Conservation (phyloP, 2,329 filamentous ascomycete species). For the Stemphylium lycopersici region DNA sequence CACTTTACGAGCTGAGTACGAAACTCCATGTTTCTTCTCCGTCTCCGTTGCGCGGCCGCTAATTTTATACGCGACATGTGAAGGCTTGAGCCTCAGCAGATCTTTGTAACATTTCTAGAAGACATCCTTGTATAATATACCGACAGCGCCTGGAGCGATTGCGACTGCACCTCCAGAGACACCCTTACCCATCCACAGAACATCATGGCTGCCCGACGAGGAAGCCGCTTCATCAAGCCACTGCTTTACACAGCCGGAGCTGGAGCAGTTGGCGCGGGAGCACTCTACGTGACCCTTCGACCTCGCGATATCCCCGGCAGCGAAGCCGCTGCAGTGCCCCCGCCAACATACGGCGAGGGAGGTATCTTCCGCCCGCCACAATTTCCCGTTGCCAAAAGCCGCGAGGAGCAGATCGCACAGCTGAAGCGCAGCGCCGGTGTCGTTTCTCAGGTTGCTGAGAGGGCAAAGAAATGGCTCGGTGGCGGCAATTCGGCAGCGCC, state of each 20-base stretch:
- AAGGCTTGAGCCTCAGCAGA: conserved; percentile 26
- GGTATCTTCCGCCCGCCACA: conserved; percentile 70
- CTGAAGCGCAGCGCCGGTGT: conserved; percentile 61
- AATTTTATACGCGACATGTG: conserved; percentile 9
- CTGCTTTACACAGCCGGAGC: conserved; percentile 65
- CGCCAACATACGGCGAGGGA: conserved; percentile 71
- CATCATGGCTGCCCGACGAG: conserved; percentile 45
- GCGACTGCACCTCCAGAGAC: neutral
- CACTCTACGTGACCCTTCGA: conserved; percentile 69
- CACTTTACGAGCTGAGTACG: conserved; percentile 17
- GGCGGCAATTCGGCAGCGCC: conserved; percentile 36
- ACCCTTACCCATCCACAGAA: conserved; percentile 5
- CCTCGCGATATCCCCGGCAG: conserved; percentile 74
- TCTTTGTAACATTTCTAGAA: conserved; percentile 14
- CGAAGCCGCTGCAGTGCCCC: conserved; percentile 71
- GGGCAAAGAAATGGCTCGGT: conserved; percentile 53
- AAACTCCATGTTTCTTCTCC: neutral
- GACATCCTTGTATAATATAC: conserved; percentile 10
- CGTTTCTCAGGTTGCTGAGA: conserved; percentile 29
- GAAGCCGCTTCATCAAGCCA: conserved; percentile 60
- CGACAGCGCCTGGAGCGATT: conserved; percentile 8
- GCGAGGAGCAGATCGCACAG: conserved; percentile 68
- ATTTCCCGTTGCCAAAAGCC: conserved; percentile 68
- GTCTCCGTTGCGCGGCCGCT: conserved; percentile 29
- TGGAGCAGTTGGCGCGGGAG: conserved; percentile 59